Percentiles rank a stretch among this genome's conserved stretches.
Conservation (phyloP, 495 filamentous ascomycete species). For the Trichoderma reesei region DNA sequence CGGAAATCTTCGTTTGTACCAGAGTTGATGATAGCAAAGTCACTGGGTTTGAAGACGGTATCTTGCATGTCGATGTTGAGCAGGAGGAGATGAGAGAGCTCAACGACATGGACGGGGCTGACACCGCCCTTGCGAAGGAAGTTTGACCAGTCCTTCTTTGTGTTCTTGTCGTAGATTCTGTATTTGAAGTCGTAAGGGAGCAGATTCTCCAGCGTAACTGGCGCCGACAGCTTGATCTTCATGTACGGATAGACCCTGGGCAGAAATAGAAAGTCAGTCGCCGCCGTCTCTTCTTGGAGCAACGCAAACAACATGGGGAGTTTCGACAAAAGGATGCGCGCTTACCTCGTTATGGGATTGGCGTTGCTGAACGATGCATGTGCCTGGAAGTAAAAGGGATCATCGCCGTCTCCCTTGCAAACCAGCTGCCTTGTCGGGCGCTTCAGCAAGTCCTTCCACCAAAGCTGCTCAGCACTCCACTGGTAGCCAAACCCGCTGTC, state of each 20-base stretch:
- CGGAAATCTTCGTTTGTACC: constrained; percentile 79
- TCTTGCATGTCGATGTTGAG: constrained; percentile 95
- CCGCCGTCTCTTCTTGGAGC: not conserved
- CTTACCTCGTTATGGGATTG: constrained; percentile 63
- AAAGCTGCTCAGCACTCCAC: constrained; percentile 81
- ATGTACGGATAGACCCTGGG: constrained; percentile 81
- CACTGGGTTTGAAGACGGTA: constrained; percentile 85
- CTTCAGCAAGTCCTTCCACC: constrained; percentile 86
- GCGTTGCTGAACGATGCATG: constrained; percentile 72
- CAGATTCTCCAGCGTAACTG: constrained; percentile 88
- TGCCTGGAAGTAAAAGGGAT: constrained; percentile 94
- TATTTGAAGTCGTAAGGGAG: constrained; percentile 98
- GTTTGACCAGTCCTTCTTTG: constrained; percentile 96
- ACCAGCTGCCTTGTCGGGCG: constrained; percentile 74
- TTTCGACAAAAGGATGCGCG: constrained; percentile 1
- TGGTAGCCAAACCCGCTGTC: constrained; percentile 95
- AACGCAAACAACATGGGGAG: not conserved
- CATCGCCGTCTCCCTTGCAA: constrained; percentile 73
- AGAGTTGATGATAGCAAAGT: constrained; percentile 94
- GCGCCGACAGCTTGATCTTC: constrained; percentile 80
- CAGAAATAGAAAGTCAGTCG: constrained; percentile 21
- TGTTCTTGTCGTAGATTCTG: constrained; percentile 95
- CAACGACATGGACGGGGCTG: constrained; percentile 93
- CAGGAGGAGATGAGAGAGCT: constrained; percentile 83
- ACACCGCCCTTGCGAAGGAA: constrained; percentile 92